Evolutionary conservation across 345 rosid species (phyloP), one percentile per base, ranked within the genome.

Genomic region (Hirschfeldia incana): DNA sequence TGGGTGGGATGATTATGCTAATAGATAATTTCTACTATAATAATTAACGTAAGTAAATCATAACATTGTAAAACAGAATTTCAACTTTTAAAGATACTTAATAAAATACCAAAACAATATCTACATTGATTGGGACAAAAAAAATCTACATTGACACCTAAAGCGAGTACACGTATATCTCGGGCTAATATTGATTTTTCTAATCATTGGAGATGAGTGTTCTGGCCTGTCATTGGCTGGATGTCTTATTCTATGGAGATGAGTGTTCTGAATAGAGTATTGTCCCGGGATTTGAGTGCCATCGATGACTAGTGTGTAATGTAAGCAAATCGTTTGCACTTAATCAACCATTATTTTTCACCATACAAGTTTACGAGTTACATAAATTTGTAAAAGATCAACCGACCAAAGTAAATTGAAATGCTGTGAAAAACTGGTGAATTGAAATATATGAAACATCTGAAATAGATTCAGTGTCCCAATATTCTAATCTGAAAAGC

Each of bases 131-230:
- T 51, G 57, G 16, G n/a, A 34, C 11, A 8, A 64, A 51, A 36
- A 17, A 59, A 37, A 34, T 75, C 3, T 44, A 13, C 59, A 65
- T 12, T 67, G 67, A 39, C 27, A 75, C 49, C 46, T n/a, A 58
- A 30, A 16, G 37, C 4, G 3, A 70, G 30, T 44, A 28, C 7
- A 26, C 8, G 57, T 49, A 49, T 49, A 49, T 5, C 57, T 73
- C 46, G 68, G 36, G 8, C 4, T 10, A 44, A 58, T 67, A 67
- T 49, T 73, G 65, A 61, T 26, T 79, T 67, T 46, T 67, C 16
- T 55, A 73, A 73, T 73, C 78, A 74, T 69, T 63, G 55, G 61
- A 69, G 67, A 74, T 69, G 61, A 69, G 65, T 64, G 76, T 64
- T 55, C 26, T 53, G 30, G n/a, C 61, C 15, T 75, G 11, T 75